A percentile compares a stretch with the other conserved stretches of the same genome.
phyloP scores from a whole-genome alignment of 2,329 filamentous ascomycete genomes.

The Rutstroemia sp. region DNA sequence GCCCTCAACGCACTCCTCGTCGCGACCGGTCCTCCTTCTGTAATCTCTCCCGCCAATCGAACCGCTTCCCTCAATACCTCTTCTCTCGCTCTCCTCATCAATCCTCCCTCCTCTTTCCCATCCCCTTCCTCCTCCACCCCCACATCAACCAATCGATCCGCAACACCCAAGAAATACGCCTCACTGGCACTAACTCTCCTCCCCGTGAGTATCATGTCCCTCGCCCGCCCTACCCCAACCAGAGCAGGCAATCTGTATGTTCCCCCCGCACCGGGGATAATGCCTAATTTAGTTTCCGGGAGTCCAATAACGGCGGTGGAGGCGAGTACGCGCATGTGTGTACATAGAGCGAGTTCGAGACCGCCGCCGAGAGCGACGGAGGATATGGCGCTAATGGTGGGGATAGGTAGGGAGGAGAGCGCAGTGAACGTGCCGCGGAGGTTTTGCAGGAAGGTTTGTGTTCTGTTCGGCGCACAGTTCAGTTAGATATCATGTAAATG shows the following conservation, averaged over 20 bases:
- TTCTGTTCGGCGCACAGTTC: constrained; percentile 43
- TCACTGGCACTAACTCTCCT: constrained; percentile 76
- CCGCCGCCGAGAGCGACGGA: constrained; percentile 87
- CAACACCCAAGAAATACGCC: constrained; percentile 85
- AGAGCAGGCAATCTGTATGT: constrained; percentile 80
- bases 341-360: constrained; percentile 84
- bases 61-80: constrained; percentile 71
- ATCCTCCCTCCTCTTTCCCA: constrained; percentile 31
- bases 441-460: constrained; percentile 65
- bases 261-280: constrained; percentile 90
- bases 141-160: constrained; percentile 83
- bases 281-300: constrained; percentile 86
- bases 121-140: constrained; percentile 42
- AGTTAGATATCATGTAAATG: background rate
- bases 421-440: constrained; percentile 70
- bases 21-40: constrained; percentile 80
- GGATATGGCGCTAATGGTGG: constrained; percentile 82
- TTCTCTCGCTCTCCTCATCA: constrained; percentile 53
- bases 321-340: constrained; percentile 80
- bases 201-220: constrained; percentile 85
- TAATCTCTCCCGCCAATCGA: constrained; percentile 74
- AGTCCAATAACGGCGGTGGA: constrained; percentile 73
- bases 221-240: constrained; percentile 73
- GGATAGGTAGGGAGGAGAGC: constrained; percentile 71
- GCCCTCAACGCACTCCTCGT: constrained; percentile 73